phyloP scores from a whole-genome alignment of 768 basidiomycete species.

The Xerocomellus amylosporus region DNA sequence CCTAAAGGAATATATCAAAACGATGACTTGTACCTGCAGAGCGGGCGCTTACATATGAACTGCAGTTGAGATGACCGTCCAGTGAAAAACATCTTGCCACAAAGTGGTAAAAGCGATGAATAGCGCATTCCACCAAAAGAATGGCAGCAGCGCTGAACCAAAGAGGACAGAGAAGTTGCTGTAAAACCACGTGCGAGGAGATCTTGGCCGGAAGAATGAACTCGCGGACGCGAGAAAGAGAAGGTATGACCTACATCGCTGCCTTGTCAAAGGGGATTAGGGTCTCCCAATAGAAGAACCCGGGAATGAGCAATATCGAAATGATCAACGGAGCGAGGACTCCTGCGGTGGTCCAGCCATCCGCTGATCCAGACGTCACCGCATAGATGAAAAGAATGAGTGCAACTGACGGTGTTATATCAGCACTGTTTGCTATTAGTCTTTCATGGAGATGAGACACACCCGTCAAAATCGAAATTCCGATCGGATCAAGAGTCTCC shows the following conservation, averaged over 20 bases:
- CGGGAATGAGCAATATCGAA: constrained; percentile 37
- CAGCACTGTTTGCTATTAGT: not conserved
- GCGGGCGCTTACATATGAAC: constrained; percentile 36
- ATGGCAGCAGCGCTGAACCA: constrained; percentile 37
- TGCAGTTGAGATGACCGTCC: constrained; percentile 40
- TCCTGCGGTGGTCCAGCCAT: constrained; percentile 46
- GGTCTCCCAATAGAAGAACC: constrained; percentile 54
- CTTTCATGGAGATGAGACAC: not conserved
- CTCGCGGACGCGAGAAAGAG: not conserved
- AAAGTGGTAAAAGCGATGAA: constrained; percentile 35
- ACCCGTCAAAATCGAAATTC: constrained; percentile 40
- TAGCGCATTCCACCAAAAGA: constrained; percentile 41
- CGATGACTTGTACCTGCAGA: not conserved
- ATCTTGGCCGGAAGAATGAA: constrained; percentile 24
- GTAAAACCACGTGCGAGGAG: constrained; percentile 43
- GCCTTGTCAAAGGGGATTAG: constrained; percentile 39
- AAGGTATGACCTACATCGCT: constrained; percentile 35
- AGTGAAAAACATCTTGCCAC: constrained; percentile 43
- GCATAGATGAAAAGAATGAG: constrained; percentile 42
- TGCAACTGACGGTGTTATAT: constrained; percentile 25
- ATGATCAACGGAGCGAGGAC: constrained; percentile 48
- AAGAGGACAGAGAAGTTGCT: constrained; percentile 41
- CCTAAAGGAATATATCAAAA: constrained; percentile 23
- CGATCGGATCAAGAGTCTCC: constrained; percentile 37
- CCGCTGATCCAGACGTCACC: constrained; percentile 45